Percentiles rank a stretch among this genome's conserved stretches.
Evolutionary conservation across 176 grass and related monocot genomes (phyloP).

Genomic region (Canna indica): DNA sequence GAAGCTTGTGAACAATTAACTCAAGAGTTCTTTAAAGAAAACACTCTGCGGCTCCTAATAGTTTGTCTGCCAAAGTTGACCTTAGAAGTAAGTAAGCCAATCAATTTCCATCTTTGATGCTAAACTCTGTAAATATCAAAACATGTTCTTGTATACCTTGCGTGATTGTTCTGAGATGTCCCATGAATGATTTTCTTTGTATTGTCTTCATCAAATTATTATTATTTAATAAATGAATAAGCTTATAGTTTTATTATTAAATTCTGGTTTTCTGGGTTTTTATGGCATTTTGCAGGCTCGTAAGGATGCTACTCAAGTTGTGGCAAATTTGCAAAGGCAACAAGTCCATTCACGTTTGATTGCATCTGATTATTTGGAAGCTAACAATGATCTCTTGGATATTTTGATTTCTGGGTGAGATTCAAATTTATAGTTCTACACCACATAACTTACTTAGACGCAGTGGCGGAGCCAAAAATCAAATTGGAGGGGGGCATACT

Average conservation of each 20-base stretch:
- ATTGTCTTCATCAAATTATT: not conserved
- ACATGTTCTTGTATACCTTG: not conserved
- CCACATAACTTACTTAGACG: no score
- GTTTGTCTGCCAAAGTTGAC: conserved; percentile 31
- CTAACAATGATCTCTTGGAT: conserved; percentile 50
- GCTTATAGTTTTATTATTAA: not conserved
- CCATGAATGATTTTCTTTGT: not conserved
- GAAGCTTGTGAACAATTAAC: conserved; percentile 43
- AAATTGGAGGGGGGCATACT: no score
- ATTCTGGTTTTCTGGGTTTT: not conserved
- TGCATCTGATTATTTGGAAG: conserved; percentile 55
- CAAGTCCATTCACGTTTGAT: conserved; percentile 43
- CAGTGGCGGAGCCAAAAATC: no score
- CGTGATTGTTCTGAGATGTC: not conserved
- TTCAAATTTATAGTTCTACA: not conserved
- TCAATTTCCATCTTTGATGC: not conserved
- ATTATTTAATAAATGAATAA: not conserved
- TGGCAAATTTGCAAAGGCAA: conserved; percentile 57
- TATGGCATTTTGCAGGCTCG: conserved; percentile 29
- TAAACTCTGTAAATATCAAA: not conserved
- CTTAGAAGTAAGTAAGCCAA: conserved; percentile 31
- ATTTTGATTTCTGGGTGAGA: conserved; percentile 43
- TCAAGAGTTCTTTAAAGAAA: conserved; percentile 50
- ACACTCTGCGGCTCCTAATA: conserved; percentile 32
- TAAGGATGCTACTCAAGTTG: conserved; percentile 51